Base-by-base conservation (phyloP, 2,329 filamentous ascomycete genomes). In the Coccinonectria pachysandricola region DNA sequence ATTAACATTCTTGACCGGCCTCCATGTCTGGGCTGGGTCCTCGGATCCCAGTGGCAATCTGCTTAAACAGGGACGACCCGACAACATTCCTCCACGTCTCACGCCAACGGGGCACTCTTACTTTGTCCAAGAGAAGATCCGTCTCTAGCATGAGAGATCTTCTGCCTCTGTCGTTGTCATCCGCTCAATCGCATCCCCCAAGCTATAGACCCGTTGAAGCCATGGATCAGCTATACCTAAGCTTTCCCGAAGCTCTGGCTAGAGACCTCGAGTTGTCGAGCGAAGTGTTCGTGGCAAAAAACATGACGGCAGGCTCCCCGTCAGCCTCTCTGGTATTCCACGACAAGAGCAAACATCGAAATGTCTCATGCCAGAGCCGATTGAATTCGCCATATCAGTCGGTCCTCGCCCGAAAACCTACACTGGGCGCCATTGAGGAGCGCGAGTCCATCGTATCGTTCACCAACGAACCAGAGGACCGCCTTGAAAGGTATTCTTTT, bases 191-290 rank as follows among this genome's bases (percentile, higher is more conserved):
- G n/a, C n/a, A n/a, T n/a, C n/a, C n/a, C n/a, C n/a, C n/a, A n/a
- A n/a, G n/a, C n/a, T n/a, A n/a, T n/a, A n/a, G n/a, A n/a, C n/a
- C n/a, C n/a, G n/a, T n/a, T n/a, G n/a, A n/a, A n/a, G 35, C 28
- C 17, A 45, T 54, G 26, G 36, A 51, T n/a, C n/a, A 47, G 41
- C 40, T 11, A 40, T 45, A 23, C 37, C 43, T 8, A 52, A 51
- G 64, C 47, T 52, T 75, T 11, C 65, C 70, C 3, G 71, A 75
- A 47, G 40, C 71, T 19, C 52, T 75, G n/a, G 69, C 60, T 6
- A 59, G 56, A 32, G 68, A 75, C 35, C 51, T 74, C 23, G 63
- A 70, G 40, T 42, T 56, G 12, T 70, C 64, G 11, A 53, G 53
- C 26, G 49, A 54, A 7, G 43, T 68, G 14, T 73, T 72, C 30